phyloP scores from a whole-genome alignment of 495 filamentous ascomycete genomes.

The Neurospora discreta region DNA sequence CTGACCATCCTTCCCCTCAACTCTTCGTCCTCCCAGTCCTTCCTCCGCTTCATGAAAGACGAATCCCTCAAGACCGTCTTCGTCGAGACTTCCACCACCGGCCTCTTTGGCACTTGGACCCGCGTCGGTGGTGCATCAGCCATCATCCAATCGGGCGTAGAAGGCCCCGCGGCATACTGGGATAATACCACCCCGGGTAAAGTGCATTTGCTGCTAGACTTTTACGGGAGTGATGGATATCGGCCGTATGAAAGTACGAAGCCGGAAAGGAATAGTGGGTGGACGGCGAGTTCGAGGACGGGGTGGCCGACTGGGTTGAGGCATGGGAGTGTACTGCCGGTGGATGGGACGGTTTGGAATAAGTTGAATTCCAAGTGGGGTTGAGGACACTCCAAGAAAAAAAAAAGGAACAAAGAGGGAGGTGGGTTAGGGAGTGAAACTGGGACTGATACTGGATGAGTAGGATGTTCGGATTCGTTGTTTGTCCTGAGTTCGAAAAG shows the following conservation, averaged over 20 bases:
- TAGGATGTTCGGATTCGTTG: no score
- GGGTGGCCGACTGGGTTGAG: conserved; percentile 35
- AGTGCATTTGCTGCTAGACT: conserved; percentile 38
- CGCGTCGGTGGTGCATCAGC: conserved; percentile 30
- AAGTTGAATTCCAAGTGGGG: conserved; percentile 32
- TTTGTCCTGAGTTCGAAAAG: no score
- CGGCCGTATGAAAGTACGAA: conserved; percentile 34
- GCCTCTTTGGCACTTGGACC: conserved; percentile 42
- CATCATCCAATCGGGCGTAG: conserved; percentile 33
- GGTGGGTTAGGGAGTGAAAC: background rate
- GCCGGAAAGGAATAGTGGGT: conserved; percentile 29
- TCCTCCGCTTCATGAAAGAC: conserved; percentile 43
- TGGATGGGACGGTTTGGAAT: conserved; percentile 29
- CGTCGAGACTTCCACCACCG: conserved; percentile 31
- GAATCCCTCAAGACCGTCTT: conserved; percentile 41
- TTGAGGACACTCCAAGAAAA: background rate
- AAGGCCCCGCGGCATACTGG: conserved; percentile 37
- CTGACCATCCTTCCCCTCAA: conserved; percentile 29
- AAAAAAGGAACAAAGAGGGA: no score
- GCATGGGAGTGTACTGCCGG: conserved; percentile 38
- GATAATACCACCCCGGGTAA: conserved; percentile 33
- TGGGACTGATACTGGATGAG: no score
- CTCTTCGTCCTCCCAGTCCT: conserved; percentile 16
- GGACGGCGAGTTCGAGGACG: conserved; percentile 27
- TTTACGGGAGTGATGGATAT: conserved; percentile 41